Evolutionary conservation across 306 rosid genomes (phyloP).

Genomic region (Glycyrrhiza uralensis): DNA sequence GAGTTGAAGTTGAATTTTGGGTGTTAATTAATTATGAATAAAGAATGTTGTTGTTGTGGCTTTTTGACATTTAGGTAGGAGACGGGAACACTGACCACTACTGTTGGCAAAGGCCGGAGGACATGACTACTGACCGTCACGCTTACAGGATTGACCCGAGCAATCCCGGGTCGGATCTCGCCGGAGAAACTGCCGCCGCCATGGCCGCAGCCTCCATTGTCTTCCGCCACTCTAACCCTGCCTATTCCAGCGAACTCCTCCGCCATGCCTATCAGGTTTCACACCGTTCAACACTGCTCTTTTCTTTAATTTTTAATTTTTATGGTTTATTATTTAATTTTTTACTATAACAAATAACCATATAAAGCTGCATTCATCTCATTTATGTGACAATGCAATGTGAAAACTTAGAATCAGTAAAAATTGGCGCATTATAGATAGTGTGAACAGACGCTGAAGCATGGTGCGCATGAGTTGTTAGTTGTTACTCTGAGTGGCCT

Average conservation of each 20-base stretch:
- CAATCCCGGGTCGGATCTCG: slow-evolving; percentile 98
- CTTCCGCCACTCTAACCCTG: slow-evolving; percentile 77
- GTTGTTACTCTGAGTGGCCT: background rate
- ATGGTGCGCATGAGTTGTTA: background rate
- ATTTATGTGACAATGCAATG: background rate
- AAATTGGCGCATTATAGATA: background rate
- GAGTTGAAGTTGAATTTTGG: background rate
- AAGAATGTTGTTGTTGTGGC: slow-evolving; percentile 21
- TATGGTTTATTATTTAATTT: background rate
- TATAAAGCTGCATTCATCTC: too few species aligned
- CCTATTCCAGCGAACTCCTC: slow-evolving; percentile 71
- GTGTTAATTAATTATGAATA: background rate
- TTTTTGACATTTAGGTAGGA: slow-evolving; percentile 66
- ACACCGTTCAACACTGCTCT: background rate
- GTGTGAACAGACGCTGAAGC: background rate
- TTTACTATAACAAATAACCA: background rate
- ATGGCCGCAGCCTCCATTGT: slow-evolving; percentile 98
- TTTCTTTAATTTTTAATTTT: background rate
- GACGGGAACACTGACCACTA: slow-evolving; percentile 92
- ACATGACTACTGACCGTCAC: slow-evolving; percentile 93
- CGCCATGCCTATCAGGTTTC: slow-evolving; percentile 79
- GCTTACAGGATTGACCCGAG: slow-evolving; percentile 85
- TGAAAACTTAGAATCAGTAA: background rate
- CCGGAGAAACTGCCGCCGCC: slow-evolving; percentile 98
- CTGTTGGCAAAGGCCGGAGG: slow-evolving; percentile 99